Evolutionary conservation across 2,329 filamentous ascomycete genomes (phyloP).

Genomic region (Monosporascus sp.): DNA sequence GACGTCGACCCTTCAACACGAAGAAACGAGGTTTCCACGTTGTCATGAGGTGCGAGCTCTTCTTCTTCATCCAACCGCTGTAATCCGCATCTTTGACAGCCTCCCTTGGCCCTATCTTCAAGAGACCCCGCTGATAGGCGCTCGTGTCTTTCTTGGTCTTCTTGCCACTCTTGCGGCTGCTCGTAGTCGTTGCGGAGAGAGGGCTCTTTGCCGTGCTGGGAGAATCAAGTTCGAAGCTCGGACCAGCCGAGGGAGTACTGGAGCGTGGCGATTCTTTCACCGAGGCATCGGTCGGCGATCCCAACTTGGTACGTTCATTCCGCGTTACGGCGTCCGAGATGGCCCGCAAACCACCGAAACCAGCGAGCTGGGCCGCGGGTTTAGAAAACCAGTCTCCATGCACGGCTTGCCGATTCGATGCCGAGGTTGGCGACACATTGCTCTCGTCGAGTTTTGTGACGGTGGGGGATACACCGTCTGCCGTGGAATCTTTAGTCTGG

Average conservation of each 20-base stretch:
- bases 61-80: conserved; percentile 99
- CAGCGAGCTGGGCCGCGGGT: conserved; percentile 44
- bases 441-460: conserved; percentile 57
- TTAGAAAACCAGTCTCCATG: conserved; percentile 56
- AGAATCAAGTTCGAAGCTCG: conserved; percentile 76
- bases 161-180: conserved; percentile 43
- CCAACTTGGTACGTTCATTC: conserved; percentile 47
- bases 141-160: conserved; percentile 94
- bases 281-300: conserved; percentile 46
- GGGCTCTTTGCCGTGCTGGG: conserved; percentile 58
- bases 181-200: conserved; percentile 42
- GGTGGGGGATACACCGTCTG: conserved; percentile 49
- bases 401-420: conserved; percentile 37
- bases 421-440: conserved; percentile 39
- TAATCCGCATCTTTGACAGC: conserved; percentile 87
- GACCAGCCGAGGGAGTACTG: conserved; percentile 58
- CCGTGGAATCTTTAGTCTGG: conserved; percentile 49
- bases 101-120: conserved; percentile 75
- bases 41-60: conserved; percentile 90
- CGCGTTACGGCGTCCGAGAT: conserved; percentile 72
- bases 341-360: conserved; percentile 66
- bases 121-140: conserved; percentile 81
- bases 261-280: conserved; percentile 57
- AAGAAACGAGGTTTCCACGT: conserved; percentile 98
- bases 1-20: conserved; percentile 80